These are phyloP conservation scores for Sinapis alba DNA, from an alignment of 441 rosid genomes.

Conservation along the genomic window DNA sequence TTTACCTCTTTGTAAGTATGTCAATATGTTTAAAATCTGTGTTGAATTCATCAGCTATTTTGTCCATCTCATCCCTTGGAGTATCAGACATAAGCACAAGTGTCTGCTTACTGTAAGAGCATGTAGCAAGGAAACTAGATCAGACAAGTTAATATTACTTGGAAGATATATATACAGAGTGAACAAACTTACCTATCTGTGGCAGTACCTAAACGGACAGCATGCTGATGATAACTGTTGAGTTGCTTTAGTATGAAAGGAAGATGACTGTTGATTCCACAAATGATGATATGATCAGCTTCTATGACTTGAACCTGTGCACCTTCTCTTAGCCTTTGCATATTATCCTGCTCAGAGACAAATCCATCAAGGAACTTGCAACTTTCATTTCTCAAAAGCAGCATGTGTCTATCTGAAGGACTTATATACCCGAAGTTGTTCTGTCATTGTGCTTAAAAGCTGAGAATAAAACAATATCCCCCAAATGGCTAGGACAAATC, in stretches of 20 bases:
- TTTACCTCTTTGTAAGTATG: slow-evolving; percentile 86
- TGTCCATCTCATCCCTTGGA: slow-evolving; percentile 94
- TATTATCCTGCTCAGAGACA: slow-evolving; percentile 66
- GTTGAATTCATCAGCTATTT: slow-evolving; percentile 69
- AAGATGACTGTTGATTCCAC: slow-evolving; percentile 86
- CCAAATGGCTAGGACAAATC: slow-evolving; percentile 90
- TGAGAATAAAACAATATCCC: slow-evolving; percentile 95
- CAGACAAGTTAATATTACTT: slow-evolving; percentile 15
- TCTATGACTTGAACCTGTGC: slow-evolving; percentile 95
- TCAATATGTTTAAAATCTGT: slow-evolving; percentile 89
- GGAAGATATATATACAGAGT: neutral
- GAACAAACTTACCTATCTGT: slow-evolving; percentile 67
- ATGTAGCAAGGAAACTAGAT: slow-evolving; percentile 27
- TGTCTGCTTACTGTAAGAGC: slow-evolving; percentile 75
- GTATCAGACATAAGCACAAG: slow-evolving; percentile 96
- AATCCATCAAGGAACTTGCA: slow-evolving; percentile 31
- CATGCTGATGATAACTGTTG: slow-evolving; percentile 82
- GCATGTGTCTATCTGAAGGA: neutral
- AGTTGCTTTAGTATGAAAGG: slow-evolving; percentile 83
- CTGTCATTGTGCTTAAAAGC: slow-evolving; percentile 95
- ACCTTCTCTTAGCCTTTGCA: slow-evolving; percentile 96
- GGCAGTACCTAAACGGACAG: slow-evolving; percentile 96
- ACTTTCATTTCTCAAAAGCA: slow-evolving; percentile 10
- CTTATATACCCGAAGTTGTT: slow-evolving; percentile 81
- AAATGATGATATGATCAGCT: slow-evolving; percentile 86